A percentile compares a stretch with the other conserved stretches of the same genome.
Conservation (phyloP, 1,284 basidiomycete species). For the Malassezia sp. region DNA sequence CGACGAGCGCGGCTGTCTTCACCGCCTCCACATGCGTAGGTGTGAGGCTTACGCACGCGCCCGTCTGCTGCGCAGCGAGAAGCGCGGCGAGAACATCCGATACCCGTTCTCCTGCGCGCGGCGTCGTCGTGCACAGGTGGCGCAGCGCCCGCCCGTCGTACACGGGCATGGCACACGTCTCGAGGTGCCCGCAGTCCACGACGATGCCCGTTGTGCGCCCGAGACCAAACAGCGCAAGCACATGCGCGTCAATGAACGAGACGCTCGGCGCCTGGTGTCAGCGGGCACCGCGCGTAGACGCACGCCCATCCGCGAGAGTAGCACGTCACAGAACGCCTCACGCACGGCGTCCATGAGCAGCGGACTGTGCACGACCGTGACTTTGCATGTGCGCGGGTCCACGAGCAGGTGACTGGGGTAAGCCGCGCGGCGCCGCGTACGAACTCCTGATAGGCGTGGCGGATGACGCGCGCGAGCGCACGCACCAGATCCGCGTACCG, state of each 20-base stretch:
- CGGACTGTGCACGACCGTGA: conserved; percentile 81
- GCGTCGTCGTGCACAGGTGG: conserved; percentile 15
- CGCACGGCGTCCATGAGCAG: conserved; percentile 74
- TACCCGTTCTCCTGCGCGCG: conserved; percentile 23
- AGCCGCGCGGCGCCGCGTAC: conserved; percentile 84
- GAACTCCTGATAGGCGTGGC: conserved; percentile 49
- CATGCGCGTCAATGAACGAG: conserved; percentile 63
- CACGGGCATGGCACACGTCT: conserved; percentile 71
- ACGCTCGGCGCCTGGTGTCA: conserved; percentile 66
- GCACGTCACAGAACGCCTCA: conserved; percentile 67
- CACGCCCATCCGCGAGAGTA: conserved; percentile 80
- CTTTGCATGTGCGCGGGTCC: conserved; percentile 83
- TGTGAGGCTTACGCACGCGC: background rate
- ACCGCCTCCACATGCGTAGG: conserved; percentile 20
- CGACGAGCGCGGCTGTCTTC: conserved; percentile 30
- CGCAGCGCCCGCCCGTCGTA: conserved; percentile 29
- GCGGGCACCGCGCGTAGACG: too few relatives aligned
- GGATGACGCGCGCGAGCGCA: conserved; percentile 25
- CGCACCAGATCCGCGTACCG: conserved; percentile 24
- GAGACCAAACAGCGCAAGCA: conserved; percentile 69
- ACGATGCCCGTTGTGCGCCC: conserved; percentile 85
- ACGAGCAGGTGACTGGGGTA: conserved; percentile 82
- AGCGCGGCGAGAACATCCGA: conserved; percentile 18
- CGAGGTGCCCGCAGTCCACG: conserved; percentile 78
- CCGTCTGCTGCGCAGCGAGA: conserved; percentile 1